Conservation (phyloP, 208 protist species). For the Leishmania tarentolae region DNA sequence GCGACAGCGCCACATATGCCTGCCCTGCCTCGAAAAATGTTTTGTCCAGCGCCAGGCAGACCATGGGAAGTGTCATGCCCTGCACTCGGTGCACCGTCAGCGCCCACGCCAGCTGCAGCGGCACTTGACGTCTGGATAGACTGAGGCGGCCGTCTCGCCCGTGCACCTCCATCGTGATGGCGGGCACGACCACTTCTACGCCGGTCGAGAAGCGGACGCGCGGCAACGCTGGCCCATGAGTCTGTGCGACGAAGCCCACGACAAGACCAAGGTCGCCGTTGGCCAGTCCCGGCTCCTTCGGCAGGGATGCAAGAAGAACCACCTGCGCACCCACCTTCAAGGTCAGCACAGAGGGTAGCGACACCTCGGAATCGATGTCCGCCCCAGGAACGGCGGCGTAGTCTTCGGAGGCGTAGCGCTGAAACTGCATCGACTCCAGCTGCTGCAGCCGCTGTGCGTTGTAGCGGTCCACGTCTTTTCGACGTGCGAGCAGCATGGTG, state of each 20-base stretch:
- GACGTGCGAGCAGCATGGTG: slow-evolving; percentile 49
- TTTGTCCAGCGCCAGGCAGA: slow-evolving; percentile 58
- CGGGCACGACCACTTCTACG: slow-evolving; percentile 56
- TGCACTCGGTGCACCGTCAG: slow-evolving; percentile 96
- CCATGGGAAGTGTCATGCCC: slow-evolving; percentile 86
- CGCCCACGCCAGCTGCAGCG: slow-evolving; percentile 93
- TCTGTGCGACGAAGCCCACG: slow-evolving; percentile 25
- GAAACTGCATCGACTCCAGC: slow-evolving; percentile 43
- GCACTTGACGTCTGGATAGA: slow-evolving; percentile 72
- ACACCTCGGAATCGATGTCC: slow-evolving; percentile 63
- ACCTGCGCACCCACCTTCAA: slow-evolving; percentile 77
- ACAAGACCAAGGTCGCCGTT: slow-evolving; percentile 44
- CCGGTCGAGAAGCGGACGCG: slow-evolving; percentile 54
- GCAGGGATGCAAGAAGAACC: slow-evolving; percentile 60
- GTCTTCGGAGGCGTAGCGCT: slow-evolving; percentile 77
- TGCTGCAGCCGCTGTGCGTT: slow-evolving; percentile 53
- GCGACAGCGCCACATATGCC: slow-evolving; percentile 80
- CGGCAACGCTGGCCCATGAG: slow-evolving; percentile 43
- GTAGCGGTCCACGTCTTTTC: slow-evolving; percentile 50
- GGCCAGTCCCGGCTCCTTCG: slow-evolving; percentile 36
- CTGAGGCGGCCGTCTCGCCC: slow-evolving; percentile 33
- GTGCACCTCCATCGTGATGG: slow-evolving; percentile 43
- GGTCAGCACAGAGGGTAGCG: slow-evolving; percentile 48
- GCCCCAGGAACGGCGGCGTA: slow-evolving; percentile 60
- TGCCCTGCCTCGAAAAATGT: slow-evolving; percentile 69